These are phyloP conservation scores for Boletellus sp. DNA, from an alignment of 768 basidiomycete genomes.

Conservation along the genomic window DNA sequence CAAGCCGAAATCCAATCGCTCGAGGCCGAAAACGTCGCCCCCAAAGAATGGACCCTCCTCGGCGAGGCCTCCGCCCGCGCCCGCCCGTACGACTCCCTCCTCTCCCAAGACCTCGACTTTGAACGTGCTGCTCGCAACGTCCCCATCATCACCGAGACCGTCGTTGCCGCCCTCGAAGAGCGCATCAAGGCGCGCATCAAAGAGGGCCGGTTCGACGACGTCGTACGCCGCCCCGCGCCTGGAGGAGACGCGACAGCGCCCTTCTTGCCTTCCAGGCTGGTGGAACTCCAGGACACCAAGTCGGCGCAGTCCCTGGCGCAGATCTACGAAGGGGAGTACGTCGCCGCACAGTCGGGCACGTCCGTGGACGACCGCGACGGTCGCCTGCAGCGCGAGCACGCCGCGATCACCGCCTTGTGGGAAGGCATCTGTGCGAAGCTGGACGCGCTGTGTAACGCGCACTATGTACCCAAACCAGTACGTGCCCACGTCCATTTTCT, in stretches of 20 bases:
- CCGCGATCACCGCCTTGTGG: conserved; percentile 81
- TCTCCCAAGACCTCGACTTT: conserved; percentile 94
- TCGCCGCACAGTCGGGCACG: conserved; percentile 55
- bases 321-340: conserved; percentile 93
- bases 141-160: conserved; percentile 88
- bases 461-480: conserved; percentile 93
- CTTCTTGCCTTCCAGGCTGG: conserved; percentile 84
- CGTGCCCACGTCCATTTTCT: conserved; percentile 29
- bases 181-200: conserved; percentile 86
- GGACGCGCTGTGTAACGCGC: conserved; percentile 91
- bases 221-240: conserved; percentile 73
- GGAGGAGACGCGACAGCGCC: conserved; percentile 65
- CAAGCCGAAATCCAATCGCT: conserved; percentile 75
- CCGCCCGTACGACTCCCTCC: conserved; percentile 85
- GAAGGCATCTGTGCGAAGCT: conserved; percentile 82
- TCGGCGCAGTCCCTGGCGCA: conserved; percentile 88
- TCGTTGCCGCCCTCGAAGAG: conserved; percentile 78
- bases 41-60: conserved; percentile 90
- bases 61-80: conserved; percentile 83
- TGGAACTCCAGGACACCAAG: conserved; percentile 87
- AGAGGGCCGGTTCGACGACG: conserved; percentile 86
- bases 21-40: conserved; percentile 82
- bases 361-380: conserved; percentile 78
- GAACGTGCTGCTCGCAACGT: conserved; percentile 84
- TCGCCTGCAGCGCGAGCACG: conserved; percentile 84